Conservation (phyloP, 768 basidiomycete genomes). For the Termitomyces sp. region DNA sequence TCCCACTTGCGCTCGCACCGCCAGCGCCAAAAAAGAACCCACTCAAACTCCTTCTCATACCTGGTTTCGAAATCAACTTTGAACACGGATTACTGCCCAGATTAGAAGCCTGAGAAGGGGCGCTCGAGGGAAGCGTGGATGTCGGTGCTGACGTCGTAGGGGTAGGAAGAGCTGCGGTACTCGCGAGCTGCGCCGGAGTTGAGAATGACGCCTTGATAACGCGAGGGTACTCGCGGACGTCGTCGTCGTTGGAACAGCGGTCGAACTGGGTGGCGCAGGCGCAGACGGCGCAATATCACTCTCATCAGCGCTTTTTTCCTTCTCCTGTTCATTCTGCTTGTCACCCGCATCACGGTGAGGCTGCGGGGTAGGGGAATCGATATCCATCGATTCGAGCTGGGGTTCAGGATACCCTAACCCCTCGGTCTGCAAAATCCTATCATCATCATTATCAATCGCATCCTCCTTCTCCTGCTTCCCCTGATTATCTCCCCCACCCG, state of each 20-base stretch:
- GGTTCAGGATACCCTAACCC: constrained; percentile 3
- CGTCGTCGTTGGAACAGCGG: background rate
- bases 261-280: background rate
- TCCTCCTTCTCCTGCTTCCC: background rate
- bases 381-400: background rate
- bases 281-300: background rate
- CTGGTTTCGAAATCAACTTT: no score
- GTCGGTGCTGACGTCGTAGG: background rate
- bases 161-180: no score
- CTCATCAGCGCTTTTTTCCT: background rate
- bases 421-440: background rate
- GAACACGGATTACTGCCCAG: background rate
- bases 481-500: background rate
- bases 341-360: background rate
- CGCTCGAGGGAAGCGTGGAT: background rate
- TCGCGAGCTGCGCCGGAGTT: no score
- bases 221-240: no score
- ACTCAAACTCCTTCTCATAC: background rate
- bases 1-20: no score
- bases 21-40: no score
- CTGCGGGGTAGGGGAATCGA: background rate
- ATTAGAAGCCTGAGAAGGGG: background rate
- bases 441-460: background rate
- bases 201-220: no score
- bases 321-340: background rate